Percentiles rank a stretch among this genome's conserved stretches.
Evolutionary conservation across 2,329 filamentous ascomycete genomes (phyloP).

Genomic region (Penicillium brasilianum): DNA sequence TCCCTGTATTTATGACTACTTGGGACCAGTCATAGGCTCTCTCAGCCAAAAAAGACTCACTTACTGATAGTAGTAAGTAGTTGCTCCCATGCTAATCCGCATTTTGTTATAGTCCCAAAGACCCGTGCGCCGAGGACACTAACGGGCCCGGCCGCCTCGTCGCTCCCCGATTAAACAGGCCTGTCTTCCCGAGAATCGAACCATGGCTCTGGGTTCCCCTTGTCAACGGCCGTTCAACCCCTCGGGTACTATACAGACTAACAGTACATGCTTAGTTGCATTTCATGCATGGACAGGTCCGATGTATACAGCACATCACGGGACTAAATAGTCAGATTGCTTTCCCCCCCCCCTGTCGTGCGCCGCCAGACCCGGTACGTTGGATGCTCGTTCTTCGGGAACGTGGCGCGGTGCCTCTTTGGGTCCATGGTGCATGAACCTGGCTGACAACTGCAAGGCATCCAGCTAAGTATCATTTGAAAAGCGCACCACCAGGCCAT

Average conservation of each 20-base stretch:
- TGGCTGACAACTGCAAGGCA: constrained; percentile 14
- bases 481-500: constrained; percentile 7
- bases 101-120: neutral
- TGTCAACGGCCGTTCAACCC: constrained; percentile 22
- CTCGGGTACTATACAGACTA: neutral
- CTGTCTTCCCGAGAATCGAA: constrained; percentile 38
- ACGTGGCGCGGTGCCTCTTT: constrained; percentile 15
- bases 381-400: constrained; percentile 30
- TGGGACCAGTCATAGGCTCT: neutral
- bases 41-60: too few species aligned
- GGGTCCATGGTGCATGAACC: constrained; percentile 30
- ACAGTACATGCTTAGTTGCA: neutral
- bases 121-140: constrained; percentile 16
- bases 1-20: neutral
- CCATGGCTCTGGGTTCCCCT: constrained; percentile 43
- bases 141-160: constrained; percentile 34
- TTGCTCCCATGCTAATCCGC: neutral
- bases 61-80: too few species aligned
- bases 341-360: constrained; percentile 16
- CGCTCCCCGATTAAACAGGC: constrained; percentile 19
- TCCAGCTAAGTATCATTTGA: neutral
- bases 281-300: constrained; percentile 3
- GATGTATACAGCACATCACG: neutral
- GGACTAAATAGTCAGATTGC: neutral
- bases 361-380: constrained; percentile 31